Conservation (phyloP, 805 yeast genomes). For the Ogataea neopini region DNA sequence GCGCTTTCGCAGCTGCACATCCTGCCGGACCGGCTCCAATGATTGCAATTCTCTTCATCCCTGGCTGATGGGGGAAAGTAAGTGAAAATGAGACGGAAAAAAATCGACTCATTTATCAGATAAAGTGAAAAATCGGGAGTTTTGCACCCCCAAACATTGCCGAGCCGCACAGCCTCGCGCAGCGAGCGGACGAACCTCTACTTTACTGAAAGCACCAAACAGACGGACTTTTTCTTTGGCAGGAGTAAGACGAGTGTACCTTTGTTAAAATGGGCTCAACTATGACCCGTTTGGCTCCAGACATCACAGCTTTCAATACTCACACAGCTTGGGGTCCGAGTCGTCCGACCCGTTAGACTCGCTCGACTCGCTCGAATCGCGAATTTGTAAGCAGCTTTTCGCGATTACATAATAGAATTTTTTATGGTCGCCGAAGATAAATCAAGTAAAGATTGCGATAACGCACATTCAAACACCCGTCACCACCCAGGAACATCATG, state of each 20-base stretch:
- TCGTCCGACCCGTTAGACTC: no score
- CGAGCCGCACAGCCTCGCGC: constrained; percentile 25
- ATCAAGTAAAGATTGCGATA: background rate
- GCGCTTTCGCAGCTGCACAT: constrained; percentile 35
- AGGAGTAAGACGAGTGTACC: no score
- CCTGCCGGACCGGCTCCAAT: constrained; percentile 41
- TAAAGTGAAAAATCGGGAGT: constrained; percentile 43
- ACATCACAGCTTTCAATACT: no score
- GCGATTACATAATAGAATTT: background rate
- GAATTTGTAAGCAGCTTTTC: background rate
- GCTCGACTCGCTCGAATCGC: no score
- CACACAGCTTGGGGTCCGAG: no score
- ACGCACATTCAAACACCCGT: no score
- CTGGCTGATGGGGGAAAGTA: background rate
- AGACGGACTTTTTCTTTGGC: no score
- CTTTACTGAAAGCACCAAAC: no score
- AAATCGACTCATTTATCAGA: constrained; percentile 54
- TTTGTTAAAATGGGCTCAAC: no score
- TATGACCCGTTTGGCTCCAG: no score
- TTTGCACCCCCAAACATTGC: constrained; percentile 17
- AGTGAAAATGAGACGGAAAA: constrained; percentile 55
- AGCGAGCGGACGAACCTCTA: no score
- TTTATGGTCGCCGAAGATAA: background rate
- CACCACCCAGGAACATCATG: no score
- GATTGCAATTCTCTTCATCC: constrained; percentile 28